These are phyloP conservation scores for Penicillium steckii DNA, from an alignment of 495 filamentous ascomycete genomes.

Conservation along the genomic window DNA sequence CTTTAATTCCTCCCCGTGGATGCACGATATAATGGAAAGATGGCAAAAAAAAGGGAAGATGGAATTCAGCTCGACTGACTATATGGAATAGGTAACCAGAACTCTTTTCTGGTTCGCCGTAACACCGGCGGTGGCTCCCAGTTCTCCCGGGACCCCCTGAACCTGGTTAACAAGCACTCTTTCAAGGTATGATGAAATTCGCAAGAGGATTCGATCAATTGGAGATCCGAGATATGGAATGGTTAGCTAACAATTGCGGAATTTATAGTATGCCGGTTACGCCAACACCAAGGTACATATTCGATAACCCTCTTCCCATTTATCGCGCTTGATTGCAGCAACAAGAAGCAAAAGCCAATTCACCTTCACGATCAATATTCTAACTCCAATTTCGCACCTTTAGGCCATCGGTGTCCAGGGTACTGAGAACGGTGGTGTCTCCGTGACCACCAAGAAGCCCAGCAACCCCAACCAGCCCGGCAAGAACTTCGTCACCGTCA, in stretches of 20 bases:
- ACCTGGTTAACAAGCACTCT: slow-evolving; percentile 83
- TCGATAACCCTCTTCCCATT: slow-evolving; percentile 2
- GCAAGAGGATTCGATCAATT: background rate
- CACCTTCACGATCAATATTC: background rate
- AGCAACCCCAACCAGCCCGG: slow-evolving; percentile 64
- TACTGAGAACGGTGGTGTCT: slow-evolving; percentile 66
- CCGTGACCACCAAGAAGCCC: slow-evolving; percentile 80
- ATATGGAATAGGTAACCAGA: slow-evolving; percentile 63
- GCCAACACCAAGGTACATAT: slow-evolving; percentile 84
- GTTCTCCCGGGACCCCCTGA: slow-evolving; percentile 92
- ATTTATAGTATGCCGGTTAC: slow-evolving; percentile 75
- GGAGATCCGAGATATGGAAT: background rate
- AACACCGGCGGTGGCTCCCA: slow-evolving; percentile 69
- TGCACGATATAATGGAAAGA: background rate
- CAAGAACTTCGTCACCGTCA: slow-evolving; percentile 58
- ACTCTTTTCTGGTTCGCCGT: slow-evolving; percentile 87
- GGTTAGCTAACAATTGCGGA: background rate
- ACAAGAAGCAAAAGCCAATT: background rate
- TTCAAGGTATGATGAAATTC: slow-evolving; percentile 70
- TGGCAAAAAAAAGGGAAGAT: background rate
- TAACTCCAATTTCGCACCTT: slow-evolving; percentile 9
- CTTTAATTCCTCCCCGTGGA: background rate
- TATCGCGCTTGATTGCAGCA: background rate
- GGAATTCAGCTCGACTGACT: slow-evolving; percentile 17
- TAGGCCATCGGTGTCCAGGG: slow-evolving; percentile 79